Percentiles rank a stretch among this genome's conserved stretches.
These are phyloP conservation scores for Ganoderma sp. DNA, from an alignment of 1,284 basidiomycete genomes.

Conservation along the genomic window DNA sequence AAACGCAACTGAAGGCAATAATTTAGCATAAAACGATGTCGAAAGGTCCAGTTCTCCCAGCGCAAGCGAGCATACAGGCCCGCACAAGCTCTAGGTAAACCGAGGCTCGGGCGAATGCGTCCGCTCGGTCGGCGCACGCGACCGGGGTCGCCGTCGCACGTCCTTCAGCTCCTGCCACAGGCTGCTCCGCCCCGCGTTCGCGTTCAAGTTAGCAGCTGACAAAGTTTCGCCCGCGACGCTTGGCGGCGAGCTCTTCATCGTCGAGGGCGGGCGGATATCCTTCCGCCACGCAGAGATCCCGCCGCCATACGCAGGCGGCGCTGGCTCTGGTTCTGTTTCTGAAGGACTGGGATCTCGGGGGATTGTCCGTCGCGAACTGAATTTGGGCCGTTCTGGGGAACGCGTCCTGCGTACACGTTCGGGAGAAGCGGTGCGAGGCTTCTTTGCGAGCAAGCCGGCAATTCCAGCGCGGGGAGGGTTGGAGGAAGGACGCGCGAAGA, in stretches of 20 bases:
- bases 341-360: conserved; percentile 42
- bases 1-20: conserved; percentile 24
- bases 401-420: conserved; percentile 26
- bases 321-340: conserved; percentile 47
- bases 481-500: conserved; percentile 36
- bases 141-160: conserved; percentile 54
- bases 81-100: conserved; percentile 5
- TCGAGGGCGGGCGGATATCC: conserved; percentile 39
- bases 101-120: conserved; percentile 38
- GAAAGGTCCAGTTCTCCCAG: conserved; percentile 20
- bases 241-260: conserved; percentile 39
- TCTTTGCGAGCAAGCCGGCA: conserved; percentile 44
- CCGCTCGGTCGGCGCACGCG: conserved; percentile 51
- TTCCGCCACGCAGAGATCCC: conserved; percentile 29
- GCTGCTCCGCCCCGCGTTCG: conserved; percentile 45
- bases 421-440: conserved; percentile 23
- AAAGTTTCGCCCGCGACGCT: conserved; percentile 27
- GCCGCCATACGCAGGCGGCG: conserved; percentile 35
- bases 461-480: conserved; percentile 42
- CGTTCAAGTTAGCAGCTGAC: neutral
- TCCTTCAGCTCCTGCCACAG: conserved; percentile 67
- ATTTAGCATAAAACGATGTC: conserved; percentile 25
- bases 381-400: conserved; percentile 44
- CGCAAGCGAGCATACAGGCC: neutral
- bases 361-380: conserved; percentile 38